A percentile compares a stretch with the other conserved stretches of the same genome.
phyloP scores from a whole-genome alignment of 2,329 filamentous ascomycete genomes.

The Elsinoe arachidis region DNA sequence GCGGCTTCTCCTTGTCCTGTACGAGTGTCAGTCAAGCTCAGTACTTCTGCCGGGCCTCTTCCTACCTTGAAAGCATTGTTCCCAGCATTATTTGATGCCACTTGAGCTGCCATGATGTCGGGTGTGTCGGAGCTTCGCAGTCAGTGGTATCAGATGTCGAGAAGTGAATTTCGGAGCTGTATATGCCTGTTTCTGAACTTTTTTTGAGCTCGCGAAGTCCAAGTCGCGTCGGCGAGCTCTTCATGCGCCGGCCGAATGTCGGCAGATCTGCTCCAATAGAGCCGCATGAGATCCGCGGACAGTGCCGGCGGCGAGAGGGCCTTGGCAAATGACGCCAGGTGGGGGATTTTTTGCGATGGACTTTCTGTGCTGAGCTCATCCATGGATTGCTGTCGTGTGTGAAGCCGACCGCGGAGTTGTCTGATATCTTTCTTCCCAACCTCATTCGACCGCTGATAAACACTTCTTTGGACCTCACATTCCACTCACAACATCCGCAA shows the following conservation, averaged over 20 bases:
- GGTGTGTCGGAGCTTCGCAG: background rate
- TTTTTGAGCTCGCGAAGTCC: constrained; percentile 6
- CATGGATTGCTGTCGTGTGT: too few relatives aligned
- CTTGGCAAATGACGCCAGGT: constrained; percentile 6
- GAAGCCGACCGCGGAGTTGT: background rate
- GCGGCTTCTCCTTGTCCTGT: constrained; percentile 91
- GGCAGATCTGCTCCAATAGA: background rate
- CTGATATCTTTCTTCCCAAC: background rate
- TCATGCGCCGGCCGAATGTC: constrained; percentile 9
- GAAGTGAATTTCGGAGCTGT: background rate
- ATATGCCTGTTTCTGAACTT: constrained; percentile 2
- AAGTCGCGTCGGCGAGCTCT: constrained; percentile 10
- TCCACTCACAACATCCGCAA: background rate
- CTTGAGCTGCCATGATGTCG: constrained; percentile 32
- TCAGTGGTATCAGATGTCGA: too few relatives aligned
- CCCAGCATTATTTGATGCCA: constrained; percentile 40
- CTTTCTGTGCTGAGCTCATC: background rate
- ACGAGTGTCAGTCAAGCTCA: constrained; percentile 1
- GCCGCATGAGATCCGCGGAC: background rate
- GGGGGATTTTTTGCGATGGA: constrained; percentile 11
- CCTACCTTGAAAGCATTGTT: constrained; percentile 60
- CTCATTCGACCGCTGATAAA: background rate
- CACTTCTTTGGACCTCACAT: background rate
- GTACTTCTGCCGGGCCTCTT: constrained; percentile 1
- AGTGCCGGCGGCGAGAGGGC: background rate